These are phyloP conservation scores for Aspergillus pseudonomiae DNA, from an alignment of 2,329 filamentous ascomycete genomes.

Conservation along the genomic window DNA sequence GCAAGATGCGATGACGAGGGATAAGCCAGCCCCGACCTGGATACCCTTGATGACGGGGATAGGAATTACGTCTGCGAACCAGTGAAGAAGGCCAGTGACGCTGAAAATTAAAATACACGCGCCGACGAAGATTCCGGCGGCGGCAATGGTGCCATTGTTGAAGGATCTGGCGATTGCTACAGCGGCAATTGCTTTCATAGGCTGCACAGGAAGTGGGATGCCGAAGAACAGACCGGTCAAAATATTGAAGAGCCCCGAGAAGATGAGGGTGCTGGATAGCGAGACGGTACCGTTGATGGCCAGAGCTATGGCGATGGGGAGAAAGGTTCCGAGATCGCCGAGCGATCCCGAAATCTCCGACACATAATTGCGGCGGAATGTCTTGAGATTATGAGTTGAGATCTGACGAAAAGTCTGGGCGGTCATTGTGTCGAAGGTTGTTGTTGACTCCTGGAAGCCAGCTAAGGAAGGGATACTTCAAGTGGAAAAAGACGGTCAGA, in stretches of 20 bases:
- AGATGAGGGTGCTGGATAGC: slow-evolving; percentile 80
- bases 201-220: slow-evolving; percentile 87
- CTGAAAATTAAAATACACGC: slow-evolving; percentile 75
- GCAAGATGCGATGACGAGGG: slow-evolving; percentile 77
- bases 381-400: slow-evolving; percentile 56
- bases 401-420: slow-evolving; percentile 32
- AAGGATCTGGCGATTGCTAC: slow-evolving; percentile 76
- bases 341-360: slow-evolving; percentile 85
- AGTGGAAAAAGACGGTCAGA: background rate
- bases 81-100: slow-evolving; percentile 74
- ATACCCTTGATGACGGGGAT: slow-evolving; percentile 92
- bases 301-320: slow-evolving; percentile 86
- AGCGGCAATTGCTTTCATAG: slow-evolving; percentile 87
- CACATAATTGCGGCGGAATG: slow-evolving; percentile 59
- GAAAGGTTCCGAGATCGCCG: slow-evolving; percentile 85
- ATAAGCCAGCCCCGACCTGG: slow-evolving; percentile 87
- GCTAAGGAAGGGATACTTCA: background rate
- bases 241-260: slow-evolving; percentile 86
- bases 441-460: background rate
- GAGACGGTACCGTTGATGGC: slow-evolving; percentile 77
- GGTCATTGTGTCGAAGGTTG: slow-evolving; percentile 22
- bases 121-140: slow-evolving; percentile 80
- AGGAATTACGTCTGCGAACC: slow-evolving; percentile 74
- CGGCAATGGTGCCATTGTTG: slow-evolving; percentile 71
- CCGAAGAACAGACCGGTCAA: slow-evolving; percentile 81